Evolutionary conservation across 139 green algal genomes (phyloP).

Genomic region (Chlorella vulgaris): DNA sequence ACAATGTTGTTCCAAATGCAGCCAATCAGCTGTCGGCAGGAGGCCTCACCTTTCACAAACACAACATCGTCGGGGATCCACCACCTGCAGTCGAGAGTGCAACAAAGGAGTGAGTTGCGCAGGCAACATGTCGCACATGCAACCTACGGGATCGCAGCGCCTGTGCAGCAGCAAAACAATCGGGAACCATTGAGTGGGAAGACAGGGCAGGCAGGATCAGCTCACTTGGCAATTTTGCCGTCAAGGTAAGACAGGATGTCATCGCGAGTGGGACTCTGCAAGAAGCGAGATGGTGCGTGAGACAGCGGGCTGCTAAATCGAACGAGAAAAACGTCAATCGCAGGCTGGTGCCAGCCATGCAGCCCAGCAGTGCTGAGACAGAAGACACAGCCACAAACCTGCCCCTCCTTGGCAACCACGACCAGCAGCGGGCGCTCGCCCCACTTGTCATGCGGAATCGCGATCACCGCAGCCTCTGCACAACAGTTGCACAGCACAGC

Average conservation of each 20-base stretch:
- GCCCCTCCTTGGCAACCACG: constrained; percentile 52
- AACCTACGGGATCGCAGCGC: no score
- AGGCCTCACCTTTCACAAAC: constrained; percentile 54
- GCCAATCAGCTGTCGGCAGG: fast-evolving
- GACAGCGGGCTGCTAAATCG: no score
- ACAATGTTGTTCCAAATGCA: no score
- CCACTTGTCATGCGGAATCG: constrained; percentile 72
- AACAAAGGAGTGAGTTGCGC: neutral
- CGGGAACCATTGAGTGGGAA: no score
- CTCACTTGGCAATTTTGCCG: constrained; percentile 51
- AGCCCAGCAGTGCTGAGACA: no score
- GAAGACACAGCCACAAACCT: constrained; percentile 4
- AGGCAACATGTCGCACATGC: neutral
- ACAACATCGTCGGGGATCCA: constrained; percentile 75
- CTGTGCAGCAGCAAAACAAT: no score
- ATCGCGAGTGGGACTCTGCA: constrained; percentile 38
- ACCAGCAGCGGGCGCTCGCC: constrained; percentile 81
- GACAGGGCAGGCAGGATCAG: no score
- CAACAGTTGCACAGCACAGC: neutral
- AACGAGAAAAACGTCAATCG: no score
- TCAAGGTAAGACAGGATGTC: constrained; percentile 50
- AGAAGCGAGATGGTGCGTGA: neutral
- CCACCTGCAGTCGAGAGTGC: constrained; percentile 41
- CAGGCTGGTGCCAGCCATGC: no score
- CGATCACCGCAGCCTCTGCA: constrained; percentile 76